Base-by-base conservation (phyloP, 2,329 filamentous ascomycete species). In the Fusarium napiforme region DNA sequence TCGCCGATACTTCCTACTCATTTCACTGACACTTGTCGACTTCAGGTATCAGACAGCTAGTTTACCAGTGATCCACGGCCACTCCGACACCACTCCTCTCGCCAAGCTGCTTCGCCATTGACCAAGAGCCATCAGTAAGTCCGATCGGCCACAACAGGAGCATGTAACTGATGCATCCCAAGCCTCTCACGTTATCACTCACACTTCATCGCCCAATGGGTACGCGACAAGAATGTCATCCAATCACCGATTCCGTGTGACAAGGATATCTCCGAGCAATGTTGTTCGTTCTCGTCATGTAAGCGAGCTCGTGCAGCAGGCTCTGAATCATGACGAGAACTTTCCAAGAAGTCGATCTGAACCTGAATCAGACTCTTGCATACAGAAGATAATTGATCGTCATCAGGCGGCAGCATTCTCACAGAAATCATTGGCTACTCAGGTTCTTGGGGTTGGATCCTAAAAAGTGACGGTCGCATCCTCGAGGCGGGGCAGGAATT, bases 361-460 rank as follows among this genome's bases (percentile, higher is more conserved):
- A 5, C 47, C 62, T 26, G 19, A 47, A 37, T 21, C 30, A 21
- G 58, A 18, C 16, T 40, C 28, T 37, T 49, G 34, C 39, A 67
- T 40, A 10, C 28, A 40, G 14, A n/a, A 16, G 0, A 39, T 12
- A 34, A 63, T 49, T 46, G 39, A 60, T 34, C 18, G 19, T 23
- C 37, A 18, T 43, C 11, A 69, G 67, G 64, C 67, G 47, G 34
- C 67, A 62, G 52, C 9, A 67, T 67, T 69, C 40, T 28, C 47
- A 18, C 2, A 4, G 4, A 19, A 45, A 4, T 7, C 10, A 69
- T 69, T 69, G 64, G 67, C 26, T 40, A 19, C 19, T 32, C 7
- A 18, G 15, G 9, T 45, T 8, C 28, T 21, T 16, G n/a, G 16
- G 40, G 47, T 56, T 49, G 53, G 28, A 60, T 50, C 32, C 65